phyloP scores from a whole-genome alignment of 1,284 basidiomycete species.

The Tylopilus orsonianus region DNA sequence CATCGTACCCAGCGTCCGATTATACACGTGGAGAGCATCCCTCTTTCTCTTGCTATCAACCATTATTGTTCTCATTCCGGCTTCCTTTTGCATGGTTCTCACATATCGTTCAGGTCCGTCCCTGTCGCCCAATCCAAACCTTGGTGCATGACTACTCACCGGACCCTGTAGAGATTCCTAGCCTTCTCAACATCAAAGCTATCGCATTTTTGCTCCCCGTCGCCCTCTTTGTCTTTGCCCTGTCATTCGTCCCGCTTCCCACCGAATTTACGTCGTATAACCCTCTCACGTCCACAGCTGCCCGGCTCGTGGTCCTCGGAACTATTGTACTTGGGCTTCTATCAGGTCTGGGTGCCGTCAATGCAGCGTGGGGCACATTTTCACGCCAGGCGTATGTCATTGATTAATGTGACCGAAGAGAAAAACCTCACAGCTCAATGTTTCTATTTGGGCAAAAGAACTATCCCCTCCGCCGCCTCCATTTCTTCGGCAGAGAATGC shows the following conservation, averaged over 20 bases:
- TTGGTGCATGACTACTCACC: conserved; percentile 1
- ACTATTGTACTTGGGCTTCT: conserved; percentile 69
- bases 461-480: conserved; percentile 26
- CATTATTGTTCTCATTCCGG: conserved; percentile 62
- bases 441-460: conserved; percentile 21
- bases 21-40: conserved; percentile 64
- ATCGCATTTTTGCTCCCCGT: conserved; percentile 45
- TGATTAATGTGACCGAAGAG: conserved; percentile 13
- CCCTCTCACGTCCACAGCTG: conserved; percentile 46
- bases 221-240: conserved; percentile 51
- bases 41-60: conserved; percentile 53
- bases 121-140: neutral
- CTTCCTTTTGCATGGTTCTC: conserved; percentile 58
- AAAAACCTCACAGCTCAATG: conserved; percentile 6
- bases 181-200: conserved; percentile 21
- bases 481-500: conserved; percentile 34
- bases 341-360: conserved; percentile 74
- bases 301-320: conserved; percentile 72
- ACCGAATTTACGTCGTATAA: conserved; percentile 43
- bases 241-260: conserved; percentile 70
- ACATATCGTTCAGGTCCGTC: conserved; percentile 41
- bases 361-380: conserved; percentile 56
- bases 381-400: conserved; percentile 24
- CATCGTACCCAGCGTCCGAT: conserved; percentile 43
- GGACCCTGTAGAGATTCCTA: conserved; percentile 25